These are phyloP conservation scores for Purpureocillium lavendulum DNA, from an alignment of 2,329 filamentous ascomycete genomes.

Conservation along the genomic window DNA sequence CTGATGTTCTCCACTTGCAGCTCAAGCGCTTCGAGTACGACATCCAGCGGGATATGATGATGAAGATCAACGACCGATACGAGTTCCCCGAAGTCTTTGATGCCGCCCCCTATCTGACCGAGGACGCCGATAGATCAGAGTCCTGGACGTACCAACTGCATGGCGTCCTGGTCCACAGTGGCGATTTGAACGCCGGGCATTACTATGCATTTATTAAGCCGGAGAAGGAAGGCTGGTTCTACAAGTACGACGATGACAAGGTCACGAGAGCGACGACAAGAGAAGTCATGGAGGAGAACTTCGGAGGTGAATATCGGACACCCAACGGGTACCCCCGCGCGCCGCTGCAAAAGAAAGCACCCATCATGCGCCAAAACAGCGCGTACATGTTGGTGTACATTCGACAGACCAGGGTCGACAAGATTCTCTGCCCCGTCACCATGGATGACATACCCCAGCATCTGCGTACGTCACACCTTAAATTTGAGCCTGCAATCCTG, in stretches of 20 bases:
- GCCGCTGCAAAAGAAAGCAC: constrained; percentile 44
- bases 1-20: constrained; percentile 87
- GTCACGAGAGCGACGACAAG: constrained; percentile 89
- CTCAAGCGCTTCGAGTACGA: constrained; percentile 98
- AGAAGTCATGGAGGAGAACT: constrained; percentile 94
- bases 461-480: constrained; percentile 49
- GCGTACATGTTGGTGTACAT: constrained; percentile 99
- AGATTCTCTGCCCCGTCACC: constrained; percentile 69
- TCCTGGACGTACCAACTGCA: constrained; percentile 89
- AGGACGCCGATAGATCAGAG: constrained; percentile 79
- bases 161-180: constrained; percentile 91
- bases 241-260: constrained; percentile 94
- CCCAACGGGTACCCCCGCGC: constrained; percentile 38
- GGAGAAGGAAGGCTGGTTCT: constrained; percentile 86
- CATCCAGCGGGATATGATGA: constrained; percentile 91
- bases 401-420: constrained; percentile 74
- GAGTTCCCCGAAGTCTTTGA: constrained; percentile 82
- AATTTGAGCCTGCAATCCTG: background rate
- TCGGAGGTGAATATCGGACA: constrained; percentile 72
- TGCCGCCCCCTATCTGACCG: constrained; percentile 77
- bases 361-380: constrained; percentile 62
- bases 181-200: constrained; percentile 92
- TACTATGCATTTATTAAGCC: constrained; percentile 98
- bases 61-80: constrained; percentile 94
- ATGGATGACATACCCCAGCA: constrained; percentile 73